Percentiles rank a stretch among this genome's conserved stretches.
These are phyloP conservation scores for Penstemon eatonii DNA, from an alignment of 257 asterid genomes.

Conservation along the genomic window DNA sequence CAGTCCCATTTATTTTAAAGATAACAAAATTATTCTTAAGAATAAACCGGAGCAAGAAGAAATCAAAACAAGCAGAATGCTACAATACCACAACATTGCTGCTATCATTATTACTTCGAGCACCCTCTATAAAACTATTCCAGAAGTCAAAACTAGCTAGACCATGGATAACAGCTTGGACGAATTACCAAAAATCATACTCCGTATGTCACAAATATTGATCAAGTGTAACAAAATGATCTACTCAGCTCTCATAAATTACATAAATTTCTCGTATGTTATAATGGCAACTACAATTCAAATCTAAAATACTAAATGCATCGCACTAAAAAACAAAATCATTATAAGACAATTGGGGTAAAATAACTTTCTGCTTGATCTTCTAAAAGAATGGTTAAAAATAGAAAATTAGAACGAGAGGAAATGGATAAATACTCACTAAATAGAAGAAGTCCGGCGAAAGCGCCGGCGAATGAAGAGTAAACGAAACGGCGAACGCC, in stretches of 20 bases:
- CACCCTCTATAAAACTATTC: not conserved
- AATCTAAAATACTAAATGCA: not conserved
- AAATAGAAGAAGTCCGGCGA: slow-evolving; percentile 70
- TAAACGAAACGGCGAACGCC: slow-evolving; percentile 64
- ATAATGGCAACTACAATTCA: not conserved
- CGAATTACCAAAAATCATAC: not conserved
- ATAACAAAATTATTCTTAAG: not conserved
- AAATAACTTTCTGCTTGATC: not conserved
- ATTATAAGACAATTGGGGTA: not conserved
- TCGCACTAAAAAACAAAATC: slow-evolving; percentile 14
- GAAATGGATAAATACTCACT: slow-evolving; percentile 38
- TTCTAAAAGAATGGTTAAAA: not conserved
- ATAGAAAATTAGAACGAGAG: not conserved
- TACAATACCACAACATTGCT: not conserved
- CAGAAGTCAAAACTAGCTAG: not conserved
- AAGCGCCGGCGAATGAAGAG: slow-evolving; percentile 64
- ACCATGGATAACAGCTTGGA: not conserved
- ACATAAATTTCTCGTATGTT: not conserved
- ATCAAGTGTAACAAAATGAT: slow-evolving; percentile 4
- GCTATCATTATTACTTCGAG: slow-evolving; percentile 3
- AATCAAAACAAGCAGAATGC: not conserved
- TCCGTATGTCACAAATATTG: not conserved
- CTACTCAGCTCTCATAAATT: slow-evolving; percentile 11
- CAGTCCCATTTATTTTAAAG: not conserved
- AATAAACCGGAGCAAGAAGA: not conserved